Evolutionary conservation across 1,284 basidiomycete genomes (phyloP), one percentile per base, ranked within the genome.

Genomic region (Cryptococcus sp.): DNA sequence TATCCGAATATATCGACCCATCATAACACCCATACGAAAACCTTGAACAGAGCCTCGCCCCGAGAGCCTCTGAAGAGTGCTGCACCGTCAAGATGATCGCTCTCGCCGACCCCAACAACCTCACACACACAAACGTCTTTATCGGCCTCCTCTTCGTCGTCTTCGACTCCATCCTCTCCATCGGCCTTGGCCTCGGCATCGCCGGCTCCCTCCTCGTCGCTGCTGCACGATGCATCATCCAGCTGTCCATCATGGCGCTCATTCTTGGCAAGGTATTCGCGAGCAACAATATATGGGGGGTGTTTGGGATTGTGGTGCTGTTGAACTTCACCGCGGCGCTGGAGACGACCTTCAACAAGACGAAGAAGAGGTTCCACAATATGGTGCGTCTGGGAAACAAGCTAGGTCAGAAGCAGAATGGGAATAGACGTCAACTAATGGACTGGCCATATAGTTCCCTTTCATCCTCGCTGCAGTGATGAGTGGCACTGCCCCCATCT

Each of bases 401-500:
- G 43, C 42, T 24, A 21, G 1, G 2, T n/a, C n/a, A 33, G 5
- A 33, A 5, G 28, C 9, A 33, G 5, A 33, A 9, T 33, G 28
- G 9, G 15, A 24, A 5, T 33, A 35, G 9, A 16, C 2, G 38
- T n/a, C 23, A 42, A 45, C 16, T 20, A 36, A 4, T 23, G 3
- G 12, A 13, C 15, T 50, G 37, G 28, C 13, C 28, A 20, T 38
- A 18, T 65, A 91, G 89, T 89, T 91, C 67, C 79, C 82, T 1
- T 80, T 83, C 1, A 83, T 90, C 7, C 77, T 91, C 2, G 57
- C 84, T 2, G 84, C 83, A 0, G 86, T 91, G 84, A 60, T 88
- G 9, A 81, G 81, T 9, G 88, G 87, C 0, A 89, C 88, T 0
- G 85, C 91, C 43, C 89, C 90, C 0, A 85, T 90, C 37, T 87